phyloP scores from a whole-genome alignment of 2,329 filamentous ascomycete species.

The Aspergillus felis region DNA sequence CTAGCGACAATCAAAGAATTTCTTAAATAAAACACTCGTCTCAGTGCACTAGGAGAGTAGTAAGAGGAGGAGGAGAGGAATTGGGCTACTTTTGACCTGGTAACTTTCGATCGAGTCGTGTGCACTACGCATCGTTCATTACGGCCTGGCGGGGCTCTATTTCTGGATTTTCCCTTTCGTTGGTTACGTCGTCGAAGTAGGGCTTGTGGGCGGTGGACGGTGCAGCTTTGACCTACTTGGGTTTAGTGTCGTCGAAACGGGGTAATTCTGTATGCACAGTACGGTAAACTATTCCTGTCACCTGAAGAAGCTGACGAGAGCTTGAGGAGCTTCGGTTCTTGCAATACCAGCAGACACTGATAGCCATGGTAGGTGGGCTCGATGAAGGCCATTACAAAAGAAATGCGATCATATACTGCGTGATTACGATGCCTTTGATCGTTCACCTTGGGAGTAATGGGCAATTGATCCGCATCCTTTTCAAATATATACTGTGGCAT shows the following conservation, averaged over 20 bases:
- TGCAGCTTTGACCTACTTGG: background rate
- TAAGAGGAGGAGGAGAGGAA: constrained; percentile 19
- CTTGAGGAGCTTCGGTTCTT: background rate
- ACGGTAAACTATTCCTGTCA: background rate
- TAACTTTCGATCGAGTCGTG: constrained; percentile 25
- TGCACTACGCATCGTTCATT: constrained; percentile 18
- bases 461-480: background rate
- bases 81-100: constrained; percentile 13
- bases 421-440: background rate
- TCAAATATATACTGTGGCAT: background rate
- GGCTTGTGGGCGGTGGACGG: constrained; percentile 6
- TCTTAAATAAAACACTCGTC: constrained; percentile 14
- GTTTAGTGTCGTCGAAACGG: background rate
- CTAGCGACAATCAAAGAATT: constrained; percentile 11
- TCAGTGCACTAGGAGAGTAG: constrained; percentile 18
- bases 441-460: background rate
- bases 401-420: background rate
- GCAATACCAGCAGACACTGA: background rate
- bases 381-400: background rate
- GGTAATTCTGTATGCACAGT: background rate
- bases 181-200: constrained; percentile 8
- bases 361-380: background rate
- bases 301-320: background rate
- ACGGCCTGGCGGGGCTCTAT: constrained; percentile 22
- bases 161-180: background rate